Conservation (phyloP, 2,329 filamentous ascomycete genomes). For the Penicillium nordicum region DNA sequence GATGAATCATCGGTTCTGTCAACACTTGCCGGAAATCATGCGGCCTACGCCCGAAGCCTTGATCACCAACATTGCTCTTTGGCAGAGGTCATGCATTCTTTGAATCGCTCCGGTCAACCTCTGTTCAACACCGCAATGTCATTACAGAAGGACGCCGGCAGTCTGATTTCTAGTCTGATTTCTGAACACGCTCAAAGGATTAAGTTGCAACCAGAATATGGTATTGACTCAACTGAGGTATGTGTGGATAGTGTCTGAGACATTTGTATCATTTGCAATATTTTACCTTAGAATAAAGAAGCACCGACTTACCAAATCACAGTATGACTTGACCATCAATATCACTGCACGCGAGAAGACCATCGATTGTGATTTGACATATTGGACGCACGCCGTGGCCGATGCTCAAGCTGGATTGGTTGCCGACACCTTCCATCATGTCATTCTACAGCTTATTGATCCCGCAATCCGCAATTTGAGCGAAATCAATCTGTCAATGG, state of each 20-base stretch:
- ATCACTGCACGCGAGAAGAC: neutral
- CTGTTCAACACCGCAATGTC: conserved; percentile 24
- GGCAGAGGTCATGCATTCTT: conserved; percentile 13
- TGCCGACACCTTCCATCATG: neutral
- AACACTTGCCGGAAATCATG: neutral
- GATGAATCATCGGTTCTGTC: neutral
- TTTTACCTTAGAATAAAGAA: neutral
- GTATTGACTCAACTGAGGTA: conserved; percentile 17
- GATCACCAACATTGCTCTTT: conserved; percentile 15
- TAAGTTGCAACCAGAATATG: conserved; percentile 1
- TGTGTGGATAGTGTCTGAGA: neutral
- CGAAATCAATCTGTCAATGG: no score
- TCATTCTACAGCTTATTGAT: neutral
- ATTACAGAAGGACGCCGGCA: conserved; percentile 4
- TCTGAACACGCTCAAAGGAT: neutral
- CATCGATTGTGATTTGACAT: conserved; percentile 24
- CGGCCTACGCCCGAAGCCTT: conserved; percentile 1
- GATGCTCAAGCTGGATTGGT: neutral
- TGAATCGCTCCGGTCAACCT: conserved; percentile 11
- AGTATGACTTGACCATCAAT: neutral
- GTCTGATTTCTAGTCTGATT: neutral
- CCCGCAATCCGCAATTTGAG: neutral
- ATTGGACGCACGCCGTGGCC: neutral
- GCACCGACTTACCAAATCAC: neutral
- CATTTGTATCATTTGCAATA: no score